Evolutionary conservation across 2,329 filamentous ascomycete genomes (phyloP).

Genomic region (Aspergillus awamori): DNA sequence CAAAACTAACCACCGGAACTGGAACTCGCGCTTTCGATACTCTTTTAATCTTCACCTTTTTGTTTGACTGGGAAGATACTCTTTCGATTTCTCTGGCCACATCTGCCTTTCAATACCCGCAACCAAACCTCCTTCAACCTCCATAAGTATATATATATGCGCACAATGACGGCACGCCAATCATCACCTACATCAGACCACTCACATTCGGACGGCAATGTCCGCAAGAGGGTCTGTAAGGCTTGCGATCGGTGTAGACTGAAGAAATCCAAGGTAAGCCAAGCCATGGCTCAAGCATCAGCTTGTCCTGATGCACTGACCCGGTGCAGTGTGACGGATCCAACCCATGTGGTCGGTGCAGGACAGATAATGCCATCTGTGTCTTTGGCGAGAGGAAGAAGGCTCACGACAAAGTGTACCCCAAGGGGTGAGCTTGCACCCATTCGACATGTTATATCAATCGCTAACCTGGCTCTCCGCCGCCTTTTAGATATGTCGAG

Average conservation of each 20-base stretch:
- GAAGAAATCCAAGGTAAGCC: constrained; percentile 65
- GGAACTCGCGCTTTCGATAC: background rate
- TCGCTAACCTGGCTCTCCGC: constrained; percentile 3
- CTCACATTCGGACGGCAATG: constrained; percentile 50
- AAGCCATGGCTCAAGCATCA: constrained; percentile 15
- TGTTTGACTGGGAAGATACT: background rate
- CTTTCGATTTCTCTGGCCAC: background rate
- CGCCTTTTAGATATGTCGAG: constrained; percentile 59
- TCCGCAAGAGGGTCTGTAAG: constrained; percentile 66
- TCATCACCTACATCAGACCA: constrained; percentile 44
- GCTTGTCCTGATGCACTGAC: constrained; percentile 30
- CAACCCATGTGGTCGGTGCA: constrained; percentile 63
- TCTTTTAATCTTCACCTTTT: background rate
- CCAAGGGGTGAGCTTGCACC: constrained; percentile 60
- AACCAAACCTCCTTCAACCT: background rate
- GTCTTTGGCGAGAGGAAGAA: constrained; percentile 68
- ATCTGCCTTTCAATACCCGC: constrained; percentile 16
- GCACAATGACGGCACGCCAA: constrained; percentile 44
- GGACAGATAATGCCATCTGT: constrained; percentile 66
- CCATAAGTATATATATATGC: constrained; percentile 14
- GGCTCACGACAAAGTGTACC: constrained; percentile 68
- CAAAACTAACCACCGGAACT: constrained; percentile 5
- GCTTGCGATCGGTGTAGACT: constrained; percentile 67
- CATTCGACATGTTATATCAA: constrained; percentile 2
- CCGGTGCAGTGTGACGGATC: constrained; percentile 59